Evolutionary conservation across 2,329 filamentous ascomycete species (phyloP), one percentile per base, ranked within the genome.

Genomic region (Trichoderma semiorbis): DNA sequence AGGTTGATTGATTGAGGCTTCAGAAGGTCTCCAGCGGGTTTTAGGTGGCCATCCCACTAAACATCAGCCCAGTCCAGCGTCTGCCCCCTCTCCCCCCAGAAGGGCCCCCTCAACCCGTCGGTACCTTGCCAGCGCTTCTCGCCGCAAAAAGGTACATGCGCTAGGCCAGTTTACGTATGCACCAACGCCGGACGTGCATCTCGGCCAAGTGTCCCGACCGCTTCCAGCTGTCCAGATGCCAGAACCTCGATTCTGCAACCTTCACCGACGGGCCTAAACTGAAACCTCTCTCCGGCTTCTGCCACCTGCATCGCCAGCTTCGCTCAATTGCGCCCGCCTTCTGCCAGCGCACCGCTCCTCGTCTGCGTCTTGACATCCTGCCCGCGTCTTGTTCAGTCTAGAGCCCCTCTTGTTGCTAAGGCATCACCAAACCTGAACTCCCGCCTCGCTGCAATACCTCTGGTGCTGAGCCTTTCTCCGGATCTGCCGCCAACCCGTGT

Each of bases 141-240:
- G 16, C n/a, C 30, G 57, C 34, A 7, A 21, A 50, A 4, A 14
- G 30, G 67, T 70, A 70, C 57, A n/a, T 60, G 28, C 21, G 50
- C 47, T 28, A 30, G 60, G 36, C 61, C 7, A 26, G 43, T 69
- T 39, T 69, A 60, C 55, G 55, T 61, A 50, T 16, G 55, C 30
- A 58, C 55, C 55, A 28, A 28, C 63, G 63, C 43, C 36, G 63
- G 39, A 26, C 67, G 24, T 57, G 58, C 57, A 63, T 53, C 67
- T 61, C 39, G 58, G 43, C 57, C 67, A 70, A 70, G 57, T 70
- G 67, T 61, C 67, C 67, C 65, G 67, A 70, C 67, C 67, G 67
- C 67, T 63, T 53, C 67, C 67, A 63, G 58, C 43, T 63, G 67
- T 62, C 67, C 67, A 70, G 67, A 70, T 53, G n/a, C 39, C 47